These are phyloP conservation scores for Saccharomycopsis sp. DNA, from an alignment of 805 yeast genomes.

Conservation along the genomic window DNA sequence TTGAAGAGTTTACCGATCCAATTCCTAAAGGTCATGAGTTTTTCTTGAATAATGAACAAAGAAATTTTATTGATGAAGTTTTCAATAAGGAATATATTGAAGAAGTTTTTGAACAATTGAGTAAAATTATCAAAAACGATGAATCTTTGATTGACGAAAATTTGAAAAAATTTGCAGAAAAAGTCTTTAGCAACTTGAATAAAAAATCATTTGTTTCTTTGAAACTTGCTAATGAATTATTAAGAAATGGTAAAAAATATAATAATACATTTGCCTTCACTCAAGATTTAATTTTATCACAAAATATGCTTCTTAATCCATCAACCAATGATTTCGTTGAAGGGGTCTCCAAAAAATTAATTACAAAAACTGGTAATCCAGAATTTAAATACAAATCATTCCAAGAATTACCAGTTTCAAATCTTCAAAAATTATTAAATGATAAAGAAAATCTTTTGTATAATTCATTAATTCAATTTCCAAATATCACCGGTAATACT, in stretches of 20 bases:
- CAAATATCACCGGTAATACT: too few species aligned
- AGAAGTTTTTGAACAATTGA: slow-evolving; percentile 36
- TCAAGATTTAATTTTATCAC: slow-evolving; percentile 67
- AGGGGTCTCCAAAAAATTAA: slow-evolving; percentile 53
- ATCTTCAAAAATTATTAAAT: slow-evolving; percentile 27
- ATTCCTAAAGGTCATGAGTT: slow-evolving; percentile 39
- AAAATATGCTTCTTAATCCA: slow-evolving; percentile 54
- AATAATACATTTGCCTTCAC: slow-evolving; percentile 57
- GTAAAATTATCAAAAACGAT: slow-evolving; percentile 23
- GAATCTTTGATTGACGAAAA: background rate
- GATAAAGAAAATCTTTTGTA: slow-evolving; percentile 1
- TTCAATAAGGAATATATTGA: slow-evolving; percentile 44
- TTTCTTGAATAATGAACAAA: slow-evolving; percentile 30
- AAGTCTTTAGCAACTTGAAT: slow-evolving; percentile 43
- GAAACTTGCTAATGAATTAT: slow-evolving; percentile 57
- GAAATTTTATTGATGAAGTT: slow-evolving; percentile 51
- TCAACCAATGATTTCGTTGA: slow-evolving; percentile 50
- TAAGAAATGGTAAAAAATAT: slow-evolving; percentile 48
- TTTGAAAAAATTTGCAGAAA: slow-evolving; percentile 43
- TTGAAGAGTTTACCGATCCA: slow-evolving; percentile 69
- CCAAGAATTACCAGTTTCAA: slow-evolving; percentile 21
- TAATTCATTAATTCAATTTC: slow-evolving; percentile 12
- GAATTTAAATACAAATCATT: slow-evolving; percentile 33
- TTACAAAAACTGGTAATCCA: slow-evolving; percentile 50
- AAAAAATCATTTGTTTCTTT: slow-evolving; percentile 72